Percentiles rank a stretch among this genome's conserved stretches.
Conservation (phyloP, 345 rosid genomes). For the Acer campestre region DNA sequence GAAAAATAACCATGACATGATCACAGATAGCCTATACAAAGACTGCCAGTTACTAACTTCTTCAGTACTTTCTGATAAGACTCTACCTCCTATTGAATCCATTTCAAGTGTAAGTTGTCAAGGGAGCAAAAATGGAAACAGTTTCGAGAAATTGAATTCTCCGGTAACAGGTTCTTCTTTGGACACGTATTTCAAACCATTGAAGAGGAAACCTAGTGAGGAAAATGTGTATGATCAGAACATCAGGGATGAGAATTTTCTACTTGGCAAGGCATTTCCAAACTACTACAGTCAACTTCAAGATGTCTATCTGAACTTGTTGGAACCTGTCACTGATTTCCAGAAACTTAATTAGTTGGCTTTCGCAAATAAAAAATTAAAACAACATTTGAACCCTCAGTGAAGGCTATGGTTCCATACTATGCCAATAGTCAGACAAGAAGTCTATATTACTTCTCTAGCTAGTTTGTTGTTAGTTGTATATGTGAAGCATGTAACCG, state of each 20-base stretch:
- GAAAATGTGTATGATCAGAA: constrained; percentile 21
- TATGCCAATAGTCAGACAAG: not conserved
- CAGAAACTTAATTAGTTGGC: constrained; percentile 29
- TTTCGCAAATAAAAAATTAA: constrained; percentile 22
- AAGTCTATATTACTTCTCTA: not conserved
- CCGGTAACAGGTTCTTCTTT: constrained; percentile 28
- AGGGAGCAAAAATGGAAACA: constrained; percentile 24
- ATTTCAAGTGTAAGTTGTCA: constrained; percentile 27
- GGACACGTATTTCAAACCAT: constrained; percentile 21
- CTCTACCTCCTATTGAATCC: constrained; percentile 31
- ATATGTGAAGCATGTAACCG: not conserved
- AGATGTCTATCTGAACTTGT: constrained; percentile 23
- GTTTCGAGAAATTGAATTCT: constrained; percentile 24
- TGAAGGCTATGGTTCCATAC: not conserved
- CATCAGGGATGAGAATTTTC: constrained; percentile 21
- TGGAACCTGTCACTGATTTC: constrained; percentile 29
- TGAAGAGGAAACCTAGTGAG: constrained; percentile 32
- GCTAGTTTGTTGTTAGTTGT: constrained; percentile 11
- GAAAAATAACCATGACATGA: constrained; percentile 26
- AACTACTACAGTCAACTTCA: constrained; percentile 27
- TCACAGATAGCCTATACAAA: constrained; percentile 37
- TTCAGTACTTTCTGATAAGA: constrained; percentile 35
- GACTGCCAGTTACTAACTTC: constrained; percentile 38
- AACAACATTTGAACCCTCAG: not conserved
- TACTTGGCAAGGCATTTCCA: constrained; percentile 8